phyloP scores from a whole-genome alignment of 768 basidiomycete genomes.

The Trametes cinnabarina region DNA sequence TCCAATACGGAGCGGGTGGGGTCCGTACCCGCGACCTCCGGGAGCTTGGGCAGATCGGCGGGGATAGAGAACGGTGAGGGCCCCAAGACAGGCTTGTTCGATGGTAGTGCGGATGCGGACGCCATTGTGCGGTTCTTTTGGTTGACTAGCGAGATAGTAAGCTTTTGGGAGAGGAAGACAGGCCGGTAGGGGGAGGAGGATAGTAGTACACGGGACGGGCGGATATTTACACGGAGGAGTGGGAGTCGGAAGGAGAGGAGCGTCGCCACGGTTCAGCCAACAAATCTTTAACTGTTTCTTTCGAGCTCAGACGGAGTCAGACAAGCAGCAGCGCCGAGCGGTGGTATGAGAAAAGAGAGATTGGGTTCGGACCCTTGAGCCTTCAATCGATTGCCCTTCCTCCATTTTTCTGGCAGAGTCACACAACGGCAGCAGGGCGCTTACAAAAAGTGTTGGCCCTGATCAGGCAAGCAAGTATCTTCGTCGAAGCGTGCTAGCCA shows the following conservation, averaged over 20 bases:
- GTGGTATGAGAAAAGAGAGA: neutral
- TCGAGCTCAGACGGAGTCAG: neutral
- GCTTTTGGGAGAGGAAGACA: neutral
- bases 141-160: neutral
- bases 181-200: neutral
- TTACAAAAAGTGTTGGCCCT: neutral
- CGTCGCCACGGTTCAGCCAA: constrained; percentile 4
- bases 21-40: constrained; percentile 48
- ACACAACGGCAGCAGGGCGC: neutral
- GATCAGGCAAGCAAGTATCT: constrained; percentile 4
- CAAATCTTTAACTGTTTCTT: neutral
- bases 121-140: constrained; percentile 6
- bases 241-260: constrained; percentile 12
- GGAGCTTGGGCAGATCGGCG: constrained; percentile 32
- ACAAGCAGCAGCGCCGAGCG: neutral
- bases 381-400: constrained; percentile 12
- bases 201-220: neutral
- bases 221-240: constrained; percentile 18
- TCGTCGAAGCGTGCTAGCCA: too few relatives aligned
- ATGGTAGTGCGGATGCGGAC: neutral
- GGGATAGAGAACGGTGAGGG: constrained; percentile 20
- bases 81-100: constrained; percentile 12
- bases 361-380: constrained; percentile 9
- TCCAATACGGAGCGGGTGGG: constrained; percentile 69
- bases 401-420: constrained; percentile 16